A percentile compares a stretch with the other conserved stretches of the same genome.
Conservation (phyloP, 345 rosid genomes). For the Rhizophora apiculata region DNA sequence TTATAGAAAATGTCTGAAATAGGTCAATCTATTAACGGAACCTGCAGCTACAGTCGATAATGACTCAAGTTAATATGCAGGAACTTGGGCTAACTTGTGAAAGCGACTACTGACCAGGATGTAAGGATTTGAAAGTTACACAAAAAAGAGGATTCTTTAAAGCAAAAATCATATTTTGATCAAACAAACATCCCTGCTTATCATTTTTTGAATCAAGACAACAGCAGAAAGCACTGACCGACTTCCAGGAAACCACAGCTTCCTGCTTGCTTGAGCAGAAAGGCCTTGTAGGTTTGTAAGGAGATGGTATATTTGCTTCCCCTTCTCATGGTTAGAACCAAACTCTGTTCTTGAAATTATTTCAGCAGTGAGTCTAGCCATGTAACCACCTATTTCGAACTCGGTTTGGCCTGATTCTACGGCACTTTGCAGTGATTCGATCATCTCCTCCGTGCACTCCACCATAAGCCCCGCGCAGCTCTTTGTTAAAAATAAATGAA, state of each 20-base stretch:
- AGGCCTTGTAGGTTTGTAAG: slow-evolving; percentile 61
- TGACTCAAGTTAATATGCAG: background rate
- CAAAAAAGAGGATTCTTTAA: too few species aligned
- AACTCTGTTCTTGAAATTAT: slow-evolving; percentile 89
- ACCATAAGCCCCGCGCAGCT: slow-evolving; percentile 78
- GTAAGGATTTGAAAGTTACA: too few species aligned
- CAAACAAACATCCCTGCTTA: background rate
- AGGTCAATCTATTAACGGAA: background rate
- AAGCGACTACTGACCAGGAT: background rate
- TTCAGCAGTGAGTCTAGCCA: slow-evolving; percentile 73
- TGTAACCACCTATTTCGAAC: slow-evolving; percentile 79
- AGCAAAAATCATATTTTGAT: background rate
- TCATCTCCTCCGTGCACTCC: slow-evolving; percentile 70
- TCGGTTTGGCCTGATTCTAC: slow-evolving; percentile 50
- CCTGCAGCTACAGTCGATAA: background rate
- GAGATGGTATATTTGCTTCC: slow-evolving; percentile 66
- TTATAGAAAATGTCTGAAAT: background rate
- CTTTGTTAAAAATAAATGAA: slow-evolving; percentile 28
- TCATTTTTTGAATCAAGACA: background rate
- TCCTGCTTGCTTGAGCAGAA: slow-evolving; percentile 77
- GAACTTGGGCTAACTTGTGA: slow-evolving; percentile 11
- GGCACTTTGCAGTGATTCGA: slow-evolving; percentile 44
- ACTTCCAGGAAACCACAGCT: slow-evolving; percentile 88
- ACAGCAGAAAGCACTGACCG: slow-evolving; percentile 36
- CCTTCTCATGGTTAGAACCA: slow-evolving; percentile 69